Conservation (phyloP, 2,329 filamentous ascomycete genomes). For the Cladosporium sp. region DNA sequence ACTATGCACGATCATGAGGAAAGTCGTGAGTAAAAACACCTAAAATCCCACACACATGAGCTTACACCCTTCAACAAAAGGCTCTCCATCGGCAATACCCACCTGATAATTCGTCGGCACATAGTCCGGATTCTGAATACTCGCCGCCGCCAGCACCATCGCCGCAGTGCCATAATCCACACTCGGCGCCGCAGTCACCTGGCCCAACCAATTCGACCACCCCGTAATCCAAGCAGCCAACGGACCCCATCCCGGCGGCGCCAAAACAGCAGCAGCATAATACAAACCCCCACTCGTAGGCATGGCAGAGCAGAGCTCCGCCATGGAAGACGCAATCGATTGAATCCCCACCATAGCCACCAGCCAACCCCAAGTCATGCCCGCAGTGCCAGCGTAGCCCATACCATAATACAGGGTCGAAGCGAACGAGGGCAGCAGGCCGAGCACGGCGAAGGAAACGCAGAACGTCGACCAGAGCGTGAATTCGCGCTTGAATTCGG, state of each 20-base stretch:
- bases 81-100: neutral
- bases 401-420: conserved; percentile 68
- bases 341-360: conserved; percentile 69
- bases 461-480: conserved; percentile 70
- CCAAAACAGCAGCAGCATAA: conserved; percentile 67
- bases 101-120: conserved; percentile 58
- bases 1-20: conserved; percentile 64
- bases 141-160: conserved; percentile 67
- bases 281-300: conserved; percentile 68
- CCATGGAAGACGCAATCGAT: conserved; percentile 60
- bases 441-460: conserved; percentile 68
- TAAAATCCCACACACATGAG: neutral
- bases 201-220: conserved; percentile 66
- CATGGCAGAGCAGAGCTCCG: conserved; percentile 57
- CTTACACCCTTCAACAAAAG: neutral
- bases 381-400: conserved; percentile 43
- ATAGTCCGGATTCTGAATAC: conserved; percentile 63
- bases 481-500: conserved; percentile 66
- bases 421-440: conserved; percentile 65
- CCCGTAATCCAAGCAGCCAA: conserved; percentile 64
- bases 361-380: conserved; percentile 73
- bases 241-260: conserved; percentile 60
- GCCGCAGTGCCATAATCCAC: conserved; percentile 62
- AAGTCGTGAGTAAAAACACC: conserved; percentile 60
- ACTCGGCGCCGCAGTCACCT: conserved; percentile 61